phyloP scores from a whole-genome alignment of 768 basidiomycete genomes.

The Kwoniella dejecticola region DNA sequence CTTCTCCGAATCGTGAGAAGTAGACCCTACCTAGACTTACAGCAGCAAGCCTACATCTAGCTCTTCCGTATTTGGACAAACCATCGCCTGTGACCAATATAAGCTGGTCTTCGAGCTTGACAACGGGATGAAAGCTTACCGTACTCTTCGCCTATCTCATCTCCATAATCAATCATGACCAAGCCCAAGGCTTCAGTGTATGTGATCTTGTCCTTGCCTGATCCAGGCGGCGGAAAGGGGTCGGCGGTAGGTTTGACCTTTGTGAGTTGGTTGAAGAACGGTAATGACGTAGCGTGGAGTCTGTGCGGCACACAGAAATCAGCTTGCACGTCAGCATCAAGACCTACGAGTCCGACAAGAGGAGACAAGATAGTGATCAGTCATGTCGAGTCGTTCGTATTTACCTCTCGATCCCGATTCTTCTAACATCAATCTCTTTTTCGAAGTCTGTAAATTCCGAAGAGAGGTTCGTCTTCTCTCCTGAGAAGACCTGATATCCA shows the following conservation, averaged over 20 bases:
- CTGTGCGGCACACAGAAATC: conserved; percentile 57
- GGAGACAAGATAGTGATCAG: no score
- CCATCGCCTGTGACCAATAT: conserved; percentile 62
- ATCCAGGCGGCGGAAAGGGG: conserved; percentile 63
- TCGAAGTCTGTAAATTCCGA: conserved; percentile 81
- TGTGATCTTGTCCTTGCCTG: conserved; percentile 66
- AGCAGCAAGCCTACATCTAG: conserved; percentile 80
- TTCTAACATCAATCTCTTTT: conserved; percentile 77
- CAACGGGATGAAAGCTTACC: conserved; percentile 22
- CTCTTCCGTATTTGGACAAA: conserved; percentile 73
- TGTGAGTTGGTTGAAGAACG: conserved; percentile 69
- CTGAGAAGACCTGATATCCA: conserved; percentile 65
- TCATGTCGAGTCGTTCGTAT: no score
- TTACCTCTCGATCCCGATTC: conserved; percentile 71
- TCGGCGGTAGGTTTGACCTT: conserved; percentile 67
- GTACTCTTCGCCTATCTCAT: conserved; percentile 76
- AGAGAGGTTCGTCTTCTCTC: conserved; percentile 75
- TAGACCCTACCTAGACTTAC: conserved; percentile 52
- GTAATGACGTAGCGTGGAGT: conserved; percentile 69
- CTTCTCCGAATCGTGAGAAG: neutral
- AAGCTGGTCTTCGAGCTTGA: neutral
- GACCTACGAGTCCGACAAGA: no score
- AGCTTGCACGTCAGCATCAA: no score
- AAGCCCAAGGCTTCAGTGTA: conserved; percentile 77
- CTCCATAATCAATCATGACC: conserved; percentile 83